Conservation (phyloP, 1,284 basidiomycete genomes). For the Baeospora myosura region DNA sequence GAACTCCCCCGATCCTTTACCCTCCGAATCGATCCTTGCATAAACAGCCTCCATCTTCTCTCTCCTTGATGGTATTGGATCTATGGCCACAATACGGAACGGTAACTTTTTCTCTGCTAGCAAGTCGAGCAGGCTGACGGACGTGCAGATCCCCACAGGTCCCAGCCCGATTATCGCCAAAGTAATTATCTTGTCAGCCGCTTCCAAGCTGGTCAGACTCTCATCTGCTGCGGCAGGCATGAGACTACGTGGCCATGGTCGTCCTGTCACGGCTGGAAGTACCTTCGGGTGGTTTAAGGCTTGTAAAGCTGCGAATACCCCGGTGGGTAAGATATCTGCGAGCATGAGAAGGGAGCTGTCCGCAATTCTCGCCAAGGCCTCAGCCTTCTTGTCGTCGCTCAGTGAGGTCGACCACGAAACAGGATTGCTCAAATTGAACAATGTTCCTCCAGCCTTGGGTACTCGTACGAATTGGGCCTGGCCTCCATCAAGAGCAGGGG, state of each 20-base stretch:
- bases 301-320: conserved; percentile 69
- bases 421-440: conserved; percentile 58
- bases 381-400: conserved; percentile 24
- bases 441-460: conserved; percentile 72
- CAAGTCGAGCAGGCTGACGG: conserved; percentile 58
- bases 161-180: conserved; percentile 68
- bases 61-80: conserved; percentile 48
- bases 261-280: conserved; percentile 46
- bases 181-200: conserved; percentile 45
- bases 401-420: conserved; percentile 29
- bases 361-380: conserved; percentile 33
- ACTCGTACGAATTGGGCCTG: conserved; percentile 86
- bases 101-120: conserved; percentile 36
- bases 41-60: conserved; percentile 52
- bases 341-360: conserved; percentile 65
- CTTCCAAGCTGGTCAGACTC: conserved; percentile 16
- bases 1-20: conserved; percentile 41
- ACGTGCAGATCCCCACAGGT: conserved; percentile 68
- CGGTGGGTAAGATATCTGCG: conserved; percentile 78
- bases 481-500: conserved; percentile 65
- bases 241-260: conserved; percentile 49
- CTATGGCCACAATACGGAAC: conserved; percentile 56
- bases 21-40: conserved; percentile 35
- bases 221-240: conserved; percentile 17
- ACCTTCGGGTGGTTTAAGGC: conserved; percentile 67